These are phyloP conservation scores for Clonostachys byssicola DNA, from an alignment of 2,329 filamentous ascomycete genomes.

Conservation along the genomic window DNA sequence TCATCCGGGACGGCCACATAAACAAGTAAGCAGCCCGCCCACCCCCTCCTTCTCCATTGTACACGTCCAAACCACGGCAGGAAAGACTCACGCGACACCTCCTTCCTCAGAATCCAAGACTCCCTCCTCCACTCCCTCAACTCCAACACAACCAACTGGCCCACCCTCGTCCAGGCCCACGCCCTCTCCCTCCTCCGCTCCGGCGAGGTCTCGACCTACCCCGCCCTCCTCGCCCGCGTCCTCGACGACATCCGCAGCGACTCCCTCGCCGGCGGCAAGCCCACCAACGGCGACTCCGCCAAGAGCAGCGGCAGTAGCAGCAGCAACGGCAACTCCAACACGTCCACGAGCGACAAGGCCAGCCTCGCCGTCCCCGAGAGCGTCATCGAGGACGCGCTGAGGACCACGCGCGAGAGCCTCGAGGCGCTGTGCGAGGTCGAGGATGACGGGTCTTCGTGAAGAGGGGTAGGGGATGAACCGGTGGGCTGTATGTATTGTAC, in stretches of 20 bases:
- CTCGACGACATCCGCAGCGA: slow-evolving; percentile 58
- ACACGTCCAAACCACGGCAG: background rate
- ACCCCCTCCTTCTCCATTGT: background rate
- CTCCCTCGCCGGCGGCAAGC: slow-evolving; percentile 16
- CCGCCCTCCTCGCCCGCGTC: slow-evolving; percentile 54
- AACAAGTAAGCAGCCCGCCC: slow-evolving; percentile 38
- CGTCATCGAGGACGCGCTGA: slow-evolving; percentile 60
- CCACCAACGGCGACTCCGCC: slow-evolving; percentile 18
- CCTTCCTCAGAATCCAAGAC: slow-evolving; percentile 53
- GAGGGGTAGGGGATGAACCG: background rate
- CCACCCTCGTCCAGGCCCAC: slow-evolving; percentile 54
- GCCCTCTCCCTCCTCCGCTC: slow-evolving; percentile 56
- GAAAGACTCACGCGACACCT: background rate
- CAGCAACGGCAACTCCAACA: slow-evolving; percentile 16
- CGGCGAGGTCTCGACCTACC: slow-evolving; percentile 56
- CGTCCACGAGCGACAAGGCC: slow-evolving; percentile 9
- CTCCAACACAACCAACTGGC: slow-evolving; percentile 58
- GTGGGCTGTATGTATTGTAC: background rate
- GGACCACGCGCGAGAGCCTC: slow-evolving; percentile 53
- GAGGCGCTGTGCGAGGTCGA: slow-evolving; percentile 41
- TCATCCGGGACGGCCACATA: slow-evolving; percentile 56
- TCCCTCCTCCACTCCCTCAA: slow-evolving; percentile 58
- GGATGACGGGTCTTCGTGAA: slow-evolving; percentile 10
- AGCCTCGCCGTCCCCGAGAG: slow-evolving; percentile 52
- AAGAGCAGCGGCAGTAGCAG: slow-evolving; percentile 10